phyloP scores from a whole-genome alignment of 768 basidiomycete genomes.

The Lyophyllum decastes region DNA sequence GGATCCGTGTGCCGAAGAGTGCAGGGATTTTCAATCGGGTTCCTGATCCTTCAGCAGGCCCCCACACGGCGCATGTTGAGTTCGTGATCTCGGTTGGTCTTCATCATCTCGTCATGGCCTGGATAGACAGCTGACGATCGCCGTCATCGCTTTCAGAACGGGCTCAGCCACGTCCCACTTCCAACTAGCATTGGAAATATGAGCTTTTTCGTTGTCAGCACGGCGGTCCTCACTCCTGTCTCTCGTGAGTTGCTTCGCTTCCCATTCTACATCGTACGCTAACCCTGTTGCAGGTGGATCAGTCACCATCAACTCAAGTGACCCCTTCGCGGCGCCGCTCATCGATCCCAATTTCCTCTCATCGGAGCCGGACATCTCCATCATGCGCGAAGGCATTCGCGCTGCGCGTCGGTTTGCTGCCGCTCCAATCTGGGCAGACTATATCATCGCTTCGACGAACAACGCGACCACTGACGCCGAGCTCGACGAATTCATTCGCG shows the following conservation, averaged over 20 bases:
- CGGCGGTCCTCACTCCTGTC: slow-evolving; percentile 19
- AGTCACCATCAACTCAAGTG: slow-evolving; percentile 3
- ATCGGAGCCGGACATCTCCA: slow-evolving; percentile 12
- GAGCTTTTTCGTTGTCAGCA: slow-evolving; percentile 13
- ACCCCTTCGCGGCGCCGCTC: slow-evolving; percentile 12
- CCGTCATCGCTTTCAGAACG: not conserved
- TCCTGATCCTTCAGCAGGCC: slow-evolving; percentile 26
- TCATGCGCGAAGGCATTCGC: slow-evolving; percentile 10
- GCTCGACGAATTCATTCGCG: slow-evolving; percentile 27
- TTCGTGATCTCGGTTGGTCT: slow-evolving; percentile 18
- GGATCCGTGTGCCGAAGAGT: slow-evolving; percentile 20
- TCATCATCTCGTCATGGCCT: not conserved
- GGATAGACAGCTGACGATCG: not conserved
- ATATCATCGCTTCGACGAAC: slow-evolving; percentile 1
- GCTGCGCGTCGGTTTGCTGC: slow-evolving; percentile 3
- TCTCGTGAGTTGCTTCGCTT: slow-evolving; percentile 20
- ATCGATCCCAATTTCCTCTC: slow-evolving; percentile 32
- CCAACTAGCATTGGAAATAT: slow-evolving; percentile 19
- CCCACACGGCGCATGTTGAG: slow-evolving; percentile 25
- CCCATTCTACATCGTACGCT: not conserved
- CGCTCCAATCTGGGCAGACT: slow-evolving; percentile 5
- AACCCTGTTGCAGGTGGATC: slow-evolving; percentile 10
- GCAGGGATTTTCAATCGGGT: not conserved
- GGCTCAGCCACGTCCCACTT: slow-evolving; percentile 4
- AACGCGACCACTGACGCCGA: slow-evolving; percentile 28